Conservation (phyloP, 1,284 basidiomycete species). For the Moesziomyces sp. region DNA sequence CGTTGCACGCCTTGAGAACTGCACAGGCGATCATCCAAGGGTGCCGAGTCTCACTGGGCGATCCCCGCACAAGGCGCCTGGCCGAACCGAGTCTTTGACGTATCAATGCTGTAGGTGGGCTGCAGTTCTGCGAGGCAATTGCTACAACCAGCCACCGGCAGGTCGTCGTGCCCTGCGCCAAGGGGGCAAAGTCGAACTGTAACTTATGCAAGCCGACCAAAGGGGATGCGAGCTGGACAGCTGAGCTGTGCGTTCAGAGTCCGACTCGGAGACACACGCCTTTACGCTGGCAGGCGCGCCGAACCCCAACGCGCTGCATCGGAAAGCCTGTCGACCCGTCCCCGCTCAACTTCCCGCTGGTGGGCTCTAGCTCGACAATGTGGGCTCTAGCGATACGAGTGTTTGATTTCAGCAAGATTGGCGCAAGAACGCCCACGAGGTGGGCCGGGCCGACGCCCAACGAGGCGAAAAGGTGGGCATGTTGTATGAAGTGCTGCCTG, state of each 20-base stretch:
- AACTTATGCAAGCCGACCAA: no score
- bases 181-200: neutral
- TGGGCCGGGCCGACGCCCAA: no score
- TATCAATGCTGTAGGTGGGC: slow-evolving; percentile 10
- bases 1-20: neutral
- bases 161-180: neutral
- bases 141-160: neutral
- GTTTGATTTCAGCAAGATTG: no score
- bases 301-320: neutral
- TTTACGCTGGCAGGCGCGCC: neutral
- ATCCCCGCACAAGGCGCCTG: neutral
- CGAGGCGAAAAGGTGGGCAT: no score
- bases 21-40: neutral
- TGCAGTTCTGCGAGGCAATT: slow-evolving; percentile 3
- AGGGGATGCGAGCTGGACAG: neutral
- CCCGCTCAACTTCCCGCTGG: no score
- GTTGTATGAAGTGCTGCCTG: no score
- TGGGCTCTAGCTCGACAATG: no score
- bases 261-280: slow-evolving; percentile 1
- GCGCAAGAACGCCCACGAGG: no score
- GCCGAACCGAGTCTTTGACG: no score
- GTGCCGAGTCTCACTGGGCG: neutral
- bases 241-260: slow-evolving; percentile 3
- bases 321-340: neutral
- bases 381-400: no score